Evolutionary conservation across 148 eudicot genomes (phyloP).

Genomic region (Oxyria digyna): DNA sequence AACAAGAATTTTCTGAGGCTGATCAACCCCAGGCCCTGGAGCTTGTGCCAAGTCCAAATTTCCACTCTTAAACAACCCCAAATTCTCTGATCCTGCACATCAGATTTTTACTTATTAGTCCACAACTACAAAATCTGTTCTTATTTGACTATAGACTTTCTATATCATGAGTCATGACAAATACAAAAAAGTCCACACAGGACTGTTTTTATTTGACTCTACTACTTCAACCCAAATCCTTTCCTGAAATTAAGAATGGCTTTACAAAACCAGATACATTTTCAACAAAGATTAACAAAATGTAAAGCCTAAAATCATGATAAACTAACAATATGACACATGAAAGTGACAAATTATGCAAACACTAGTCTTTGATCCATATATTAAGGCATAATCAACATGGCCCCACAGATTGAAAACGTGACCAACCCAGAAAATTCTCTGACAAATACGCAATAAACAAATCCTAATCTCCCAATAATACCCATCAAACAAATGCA

Average conservation of each 20-base stretch:
- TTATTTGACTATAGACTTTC: not conserved
- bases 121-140: conserved; percentile 7
- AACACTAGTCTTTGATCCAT: not conserved
- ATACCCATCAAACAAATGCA: not conserved
- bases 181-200: not conserved
- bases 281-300: not conserved
- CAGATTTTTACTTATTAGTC: conserved; percentile 1
- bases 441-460: not conserved
- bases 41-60: conserved; percentile 38
- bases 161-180: too few relatives aligned
- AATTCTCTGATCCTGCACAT: conserved; percentile 40
- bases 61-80: conserved; percentile 45
- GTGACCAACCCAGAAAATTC: not conserved
- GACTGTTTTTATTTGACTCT: not conserved
- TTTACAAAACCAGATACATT: not conserved
- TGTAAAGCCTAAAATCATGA: not conserved
- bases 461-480: too few relatives aligned
- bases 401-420: conserved; percentile 1
- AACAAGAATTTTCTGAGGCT: conserved; percentile 38
- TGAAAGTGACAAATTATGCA: not conserved
- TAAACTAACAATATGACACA: not conserved
- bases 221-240: not conserved
- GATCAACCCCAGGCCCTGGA: conserved; percentile 39
- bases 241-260: not conserved
- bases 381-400: not conserved